Base-by-base conservation (phyloP, 2,329 filamentous ascomycete genomes). In the Thyridium curvatum region DNA sequence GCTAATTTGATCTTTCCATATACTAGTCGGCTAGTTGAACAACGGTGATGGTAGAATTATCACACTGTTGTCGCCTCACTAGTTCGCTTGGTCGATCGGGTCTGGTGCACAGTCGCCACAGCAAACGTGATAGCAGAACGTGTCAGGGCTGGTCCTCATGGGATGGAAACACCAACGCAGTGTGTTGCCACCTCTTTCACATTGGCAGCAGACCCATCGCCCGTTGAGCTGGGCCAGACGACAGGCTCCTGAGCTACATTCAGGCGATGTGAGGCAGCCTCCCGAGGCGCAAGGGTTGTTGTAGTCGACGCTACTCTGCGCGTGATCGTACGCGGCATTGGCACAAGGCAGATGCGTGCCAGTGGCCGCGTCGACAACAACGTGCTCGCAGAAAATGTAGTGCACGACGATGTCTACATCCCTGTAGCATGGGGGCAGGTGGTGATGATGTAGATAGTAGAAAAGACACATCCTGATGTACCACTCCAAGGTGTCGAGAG, bases 81-180 rank as follows among this genome's bases (percentile, higher is more conserved):
- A 26, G 10, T 26, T 26, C 6, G 21, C 21, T 26, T 26, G 21
- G 21, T 26, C 18, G 16, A 8, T 32, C 16, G 12, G 32, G 41
- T 71, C 65, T 10, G 60, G 43, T 33, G 54, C 56, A 43, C 71
- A 75, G 4, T 47, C 48, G 30, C 57, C 52, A 48, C 72, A 77
- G 37, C 72, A 63, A n/a, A 48, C 53, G 42, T 76, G 72, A 44
- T 72, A 72, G 52, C 71, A 77, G 33, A 73, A 66, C 2, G 67
- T 69, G 44, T 74, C 65, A 9, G 69, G 67, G 43, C 66, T 65
- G 12, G 59, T 61, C 38, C 56, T 60, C 61, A 67, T 64, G 38
- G 56, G 62, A 43, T 71, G 66, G 28, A 62, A 53, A 46, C 72
- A 75, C 57, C 59, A 68, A 16, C 59, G 55, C 35, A 63, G 63